Evolutionary conservation across 345 rosid genomes (phyloP).

Genomic region (Linum usitatissimum): DNA sequence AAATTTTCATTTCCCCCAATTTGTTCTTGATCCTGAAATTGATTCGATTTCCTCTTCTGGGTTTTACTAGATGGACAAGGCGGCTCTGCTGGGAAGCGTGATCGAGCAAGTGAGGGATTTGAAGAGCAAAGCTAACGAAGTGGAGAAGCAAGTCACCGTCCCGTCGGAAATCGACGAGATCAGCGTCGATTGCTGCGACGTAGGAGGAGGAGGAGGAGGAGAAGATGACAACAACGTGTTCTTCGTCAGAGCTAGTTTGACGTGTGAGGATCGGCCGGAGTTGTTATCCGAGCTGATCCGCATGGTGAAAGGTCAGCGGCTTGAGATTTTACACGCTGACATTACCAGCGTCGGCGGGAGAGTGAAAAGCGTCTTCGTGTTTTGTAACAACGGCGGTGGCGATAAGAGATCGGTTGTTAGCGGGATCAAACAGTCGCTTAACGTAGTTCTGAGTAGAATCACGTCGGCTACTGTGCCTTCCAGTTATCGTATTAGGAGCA

Average conservation of each 20-base stretch:
- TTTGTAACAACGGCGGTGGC: constrained; percentile 21
- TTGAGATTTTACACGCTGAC: constrained; percentile 47
- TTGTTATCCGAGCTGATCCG: constrained; percentile 50
- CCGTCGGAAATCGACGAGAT: constrained; percentile 76
- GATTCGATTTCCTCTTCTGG: too few relatives aligned
- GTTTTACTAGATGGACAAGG: constrained; percentile 64
- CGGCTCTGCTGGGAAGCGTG: constrained; percentile 65
- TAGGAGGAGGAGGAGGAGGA: too few relatives aligned
- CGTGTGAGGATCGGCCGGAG: constrained; percentile 86
- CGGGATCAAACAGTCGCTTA: constrained; percentile 39
- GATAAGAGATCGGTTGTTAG: constrained; percentile 15
- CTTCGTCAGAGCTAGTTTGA: constrained; percentile 50
- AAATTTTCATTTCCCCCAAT: too few relatives aligned
- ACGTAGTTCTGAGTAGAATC: constrained; percentile 32
- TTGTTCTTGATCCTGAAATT: too few relatives aligned
- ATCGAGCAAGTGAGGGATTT: constrained; percentile 68
- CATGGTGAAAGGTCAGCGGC: constrained; percentile 38
- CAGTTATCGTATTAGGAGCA: constrained; percentile 60
- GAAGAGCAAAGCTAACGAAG: constrained; percentile 46
- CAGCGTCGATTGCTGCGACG: constrained; percentile 28
- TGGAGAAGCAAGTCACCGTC: constrained; percentile 30
- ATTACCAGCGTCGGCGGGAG: constrained; percentile 65
- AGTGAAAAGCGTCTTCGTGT: constrained; percentile 46
- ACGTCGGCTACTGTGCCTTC: constrained; percentile 35
- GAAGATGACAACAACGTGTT: constrained; percentile 10